Base-by-base conservation (phyloP, 2,329 filamentous ascomycete genomes). In the Niveomyces coronatus region DNA sequence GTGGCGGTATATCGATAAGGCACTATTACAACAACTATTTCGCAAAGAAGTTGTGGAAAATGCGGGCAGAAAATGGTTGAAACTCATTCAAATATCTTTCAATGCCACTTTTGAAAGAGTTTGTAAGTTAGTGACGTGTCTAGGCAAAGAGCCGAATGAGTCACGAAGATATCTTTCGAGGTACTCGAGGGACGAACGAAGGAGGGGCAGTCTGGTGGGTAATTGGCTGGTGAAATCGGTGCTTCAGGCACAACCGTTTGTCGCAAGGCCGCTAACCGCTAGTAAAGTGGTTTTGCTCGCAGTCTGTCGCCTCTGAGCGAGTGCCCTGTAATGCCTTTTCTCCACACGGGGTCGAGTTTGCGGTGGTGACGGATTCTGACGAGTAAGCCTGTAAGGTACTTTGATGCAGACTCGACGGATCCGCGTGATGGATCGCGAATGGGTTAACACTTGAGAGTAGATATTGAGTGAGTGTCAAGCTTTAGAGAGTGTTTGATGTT, bases 131-230 rank as follows among this genome's bases (percentile, higher is more conserved):
- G 20, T 39, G 18, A 13, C 22, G 28, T 9, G 14, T 22, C n/a
- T 29, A 26, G 32, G 32, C n/a, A 33, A 23, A 17, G 17, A 20
- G 19, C 20, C 17, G 31, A 30, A 31, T 39, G 37, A 39, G 37
- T 39, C 37, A 39, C 37, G 24, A 29, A n/a, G 18, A 23, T 33
- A 38, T n/a, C n/a, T n/a, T n/a, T n/a, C n/a, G n/a, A n/a, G n/a
- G n/a, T n/a, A n/a, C n/a, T n/a, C n/a, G n/a, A 27, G 20, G 2
- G 16, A 16, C 18, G 11, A 8, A 18, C 17, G 29, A 28, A n/a
- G 26, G 22, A 33, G 37, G 37, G 33, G 37, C 30, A 31, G 37
- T 39, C 30, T n/a, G n/a, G 37, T 33, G 15, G 19, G 30, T 13
- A 18, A 31, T 34, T 34, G 30, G 23, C 27, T 38, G 16, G 36